Evolutionary conservation across 2,329 filamentous ascomycete genomes (phyloP).

Genomic region (Colletotrichum gloeosporioides): DNA sequence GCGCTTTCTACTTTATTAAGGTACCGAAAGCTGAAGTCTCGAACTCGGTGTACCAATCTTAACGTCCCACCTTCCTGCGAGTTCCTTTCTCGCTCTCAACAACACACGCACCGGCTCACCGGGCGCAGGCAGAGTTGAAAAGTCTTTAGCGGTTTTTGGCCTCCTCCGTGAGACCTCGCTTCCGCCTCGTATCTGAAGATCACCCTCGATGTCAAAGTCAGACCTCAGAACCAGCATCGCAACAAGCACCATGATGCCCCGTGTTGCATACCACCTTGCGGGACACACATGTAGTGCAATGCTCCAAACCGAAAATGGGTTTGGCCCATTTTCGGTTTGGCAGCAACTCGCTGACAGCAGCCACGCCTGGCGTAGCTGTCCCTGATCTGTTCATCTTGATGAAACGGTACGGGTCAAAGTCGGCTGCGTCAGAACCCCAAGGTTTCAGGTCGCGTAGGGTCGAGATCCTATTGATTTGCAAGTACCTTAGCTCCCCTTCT

Average conservation of each 20-base stretch:
- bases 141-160: neutral
- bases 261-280: conserved; percentile 3
- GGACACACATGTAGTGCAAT: conserved; percentile 1
- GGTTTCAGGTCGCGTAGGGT: neutral
- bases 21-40: neutral
- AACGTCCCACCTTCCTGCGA: neutral
- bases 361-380: neutral
- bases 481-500: conserved; percentile 35
- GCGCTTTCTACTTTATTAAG: neutral
- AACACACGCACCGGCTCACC: neutral
- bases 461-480: conserved; percentile 36
- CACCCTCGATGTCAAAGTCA: neutral
- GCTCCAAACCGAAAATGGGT: neutral
- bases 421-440: conserved; percentile 32
- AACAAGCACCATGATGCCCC: neutral
- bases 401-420: conserved; percentile 33
- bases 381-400: conserved; percentile 21
- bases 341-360: neutral
- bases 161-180: neutral
- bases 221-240: neutral
- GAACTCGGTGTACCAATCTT: neutral
- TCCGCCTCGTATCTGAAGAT: neutral
- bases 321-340: neutral
- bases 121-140: neutral
- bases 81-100: neutral